Evolutionary conservation across 352 stramenopile species (phyloP).

Genomic region (Globisporangium spiculum): DNA sequence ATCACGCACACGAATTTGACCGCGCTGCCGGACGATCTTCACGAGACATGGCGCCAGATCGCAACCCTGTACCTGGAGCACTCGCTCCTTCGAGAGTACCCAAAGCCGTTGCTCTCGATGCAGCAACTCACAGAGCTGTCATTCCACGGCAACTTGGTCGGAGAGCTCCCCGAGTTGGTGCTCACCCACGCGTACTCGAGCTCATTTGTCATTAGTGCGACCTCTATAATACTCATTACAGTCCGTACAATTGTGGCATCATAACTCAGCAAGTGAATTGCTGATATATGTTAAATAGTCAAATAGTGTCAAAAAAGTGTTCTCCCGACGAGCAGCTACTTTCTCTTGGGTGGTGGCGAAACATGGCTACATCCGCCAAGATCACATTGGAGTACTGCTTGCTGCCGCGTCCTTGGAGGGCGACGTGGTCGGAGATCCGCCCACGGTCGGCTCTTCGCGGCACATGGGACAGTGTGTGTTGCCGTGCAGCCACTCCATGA

Average conservation of each 20-base stretch:
- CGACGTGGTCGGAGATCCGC: constrained; percentile 10
- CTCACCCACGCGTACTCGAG: not conserved
- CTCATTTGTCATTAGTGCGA: not conserved
- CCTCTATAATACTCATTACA: too few relatives aligned
- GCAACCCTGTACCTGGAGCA: constrained; percentile 12
- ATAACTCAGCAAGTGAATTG: not conserved
- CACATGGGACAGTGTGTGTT: constrained; percentile 86
- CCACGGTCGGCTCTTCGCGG: constrained; percentile 60
- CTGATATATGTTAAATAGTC: not conserved
- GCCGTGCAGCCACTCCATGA: constrained; percentile 83
- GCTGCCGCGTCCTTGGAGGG: constrained; percentile 1
- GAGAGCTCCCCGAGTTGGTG: not conserved
- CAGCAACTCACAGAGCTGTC: not conserved
- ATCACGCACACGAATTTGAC: not conserved
- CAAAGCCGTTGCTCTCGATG: not conserved
- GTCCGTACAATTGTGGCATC: too few relatives aligned
- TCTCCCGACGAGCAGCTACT: not conserved
- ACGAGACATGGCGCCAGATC: not conserved
- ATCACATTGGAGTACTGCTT: not conserved
- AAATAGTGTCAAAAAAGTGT: not conserved
- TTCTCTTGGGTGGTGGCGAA: not conserved
- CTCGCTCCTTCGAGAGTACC: constrained; percentile 12
- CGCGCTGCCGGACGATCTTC: not conserved
- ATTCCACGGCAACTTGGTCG: not conserved
- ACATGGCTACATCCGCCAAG: not conserved